Percentiles rank a stretch among this genome's conserved stretches.
These are phyloP conservation scores for Climacium dendroides DNA, from an alignment of 225 moss, liverwort and hornwort genomes.

Conservation along the genomic window DNA sequence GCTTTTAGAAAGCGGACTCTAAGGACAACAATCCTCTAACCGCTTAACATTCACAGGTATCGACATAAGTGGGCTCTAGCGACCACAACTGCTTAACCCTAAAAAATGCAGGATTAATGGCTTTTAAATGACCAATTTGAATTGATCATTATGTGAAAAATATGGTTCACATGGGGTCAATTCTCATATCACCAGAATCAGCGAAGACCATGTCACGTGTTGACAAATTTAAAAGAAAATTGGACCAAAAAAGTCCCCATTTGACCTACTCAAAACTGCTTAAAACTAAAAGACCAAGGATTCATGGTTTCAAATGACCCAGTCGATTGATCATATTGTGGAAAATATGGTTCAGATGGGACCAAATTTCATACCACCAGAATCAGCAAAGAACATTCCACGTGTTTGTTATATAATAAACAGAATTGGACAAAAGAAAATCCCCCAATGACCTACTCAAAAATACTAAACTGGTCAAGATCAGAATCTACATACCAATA, in stretches of 20 bases:
- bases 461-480: not conserved
- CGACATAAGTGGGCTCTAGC: not conserved
- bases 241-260: not conserved
- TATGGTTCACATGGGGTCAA: not conserved
- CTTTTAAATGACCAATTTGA: not conserved
- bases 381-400: not conserved
- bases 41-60: not conserved
- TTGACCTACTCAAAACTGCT: not conserved
- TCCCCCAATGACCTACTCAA: not conserved
- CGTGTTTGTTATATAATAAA: not conserved
- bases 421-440: not conserved
- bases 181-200: not conserved
- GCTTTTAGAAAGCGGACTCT: too few relatives aligned
- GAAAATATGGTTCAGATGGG: not conserved
- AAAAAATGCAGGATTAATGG: not conserved
- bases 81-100: not conserved
- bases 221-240: not conserved
- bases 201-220: not conserved
- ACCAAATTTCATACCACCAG: not conserved
- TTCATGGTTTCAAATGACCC: not conserved
- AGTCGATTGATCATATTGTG: not conserved
- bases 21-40: too few relatives aligned
- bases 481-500: constrained; percentile 21
- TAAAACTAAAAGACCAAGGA: not conserved
- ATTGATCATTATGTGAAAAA: not conserved